Conservation (phyloP, 768 basidiomycete genomes). For the Tricholoma bakamatsutake region DNA sequence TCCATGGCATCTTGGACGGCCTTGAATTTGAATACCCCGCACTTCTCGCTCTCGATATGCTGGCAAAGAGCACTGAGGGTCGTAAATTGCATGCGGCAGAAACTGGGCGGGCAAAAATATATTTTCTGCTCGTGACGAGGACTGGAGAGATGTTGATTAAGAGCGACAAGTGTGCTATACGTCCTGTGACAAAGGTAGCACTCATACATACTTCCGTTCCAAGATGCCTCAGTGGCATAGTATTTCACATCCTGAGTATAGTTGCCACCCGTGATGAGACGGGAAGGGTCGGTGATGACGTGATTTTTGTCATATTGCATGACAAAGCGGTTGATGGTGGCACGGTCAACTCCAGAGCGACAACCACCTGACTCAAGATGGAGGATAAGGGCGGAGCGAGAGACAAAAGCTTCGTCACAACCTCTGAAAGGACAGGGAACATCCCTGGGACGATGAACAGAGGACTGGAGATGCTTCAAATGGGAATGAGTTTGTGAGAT, state of each 20-base stretch:
- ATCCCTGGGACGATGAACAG: slow-evolving; percentile 37
- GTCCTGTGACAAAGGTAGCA: slow-evolving; percentile 54
- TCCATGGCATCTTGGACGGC: slow-evolving; percentile 35
- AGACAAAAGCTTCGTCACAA: slow-evolving; percentile 46
- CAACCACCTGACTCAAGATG: slow-evolving; percentile 64
- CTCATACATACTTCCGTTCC: slow-evolving; percentile 48
- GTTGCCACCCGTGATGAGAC: slow-evolving; percentile 35
- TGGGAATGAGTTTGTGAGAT: neutral
- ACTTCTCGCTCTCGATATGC: slow-evolving; percentile 61
- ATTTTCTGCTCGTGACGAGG: slow-evolving; percentile 48
- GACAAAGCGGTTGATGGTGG: slow-evolving; percentile 37
- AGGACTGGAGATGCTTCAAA: slow-evolving; percentile 46
- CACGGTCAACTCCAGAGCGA: slow-evolving; percentile 37
- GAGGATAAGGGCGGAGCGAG: slow-evolving; percentile 46
- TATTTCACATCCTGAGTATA: slow-evolving; percentile 17
- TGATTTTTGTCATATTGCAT: slow-evolving; percentile 37
- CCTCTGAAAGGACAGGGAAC: slow-evolving; percentile 31
- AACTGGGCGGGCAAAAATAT: slow-evolving; percentile 47
- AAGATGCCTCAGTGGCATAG: slow-evolving; percentile 29
- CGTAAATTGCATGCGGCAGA: slow-evolving; percentile 37
- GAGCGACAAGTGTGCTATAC: slow-evolving; percentile 33
- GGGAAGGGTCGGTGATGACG: slow-evolving; percentile 50
- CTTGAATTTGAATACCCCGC: slow-evolving; percentile 47
- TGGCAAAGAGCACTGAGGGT: slow-evolving; percentile 56
- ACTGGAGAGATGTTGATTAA: slow-evolving; percentile 63